Base-by-base conservation (phyloP, 2,329 filamentous ascomycete genomes). In the Penicillium rolfsii region DNA sequence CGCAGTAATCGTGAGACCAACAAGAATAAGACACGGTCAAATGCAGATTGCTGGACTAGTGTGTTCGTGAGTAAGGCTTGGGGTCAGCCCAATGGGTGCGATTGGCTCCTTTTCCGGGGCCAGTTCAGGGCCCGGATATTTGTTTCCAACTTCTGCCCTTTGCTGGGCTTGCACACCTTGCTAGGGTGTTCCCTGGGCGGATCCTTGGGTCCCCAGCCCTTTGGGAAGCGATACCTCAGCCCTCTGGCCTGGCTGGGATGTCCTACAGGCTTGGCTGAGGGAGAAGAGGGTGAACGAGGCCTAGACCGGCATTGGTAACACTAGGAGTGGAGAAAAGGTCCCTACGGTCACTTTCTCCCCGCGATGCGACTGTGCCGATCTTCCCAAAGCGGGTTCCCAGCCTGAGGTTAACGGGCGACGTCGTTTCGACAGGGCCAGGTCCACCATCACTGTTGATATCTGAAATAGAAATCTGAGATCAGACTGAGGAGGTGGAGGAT, bases 301-400 rank as follows among this genome's bases (percentile, higher is more conserved):
- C 64, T 64, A 66, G 64, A 66, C 57, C 62, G 38, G 40, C 8
- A 26, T 24, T 43, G 38, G 52, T 45, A 38, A 49, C 43, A 45
- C 22, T 30, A 19, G 28, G 35, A 49, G 62, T 58, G 59, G 61
- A 55, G 61, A 49, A 57, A 57, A 22, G n/a, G 41, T 56, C 40
- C 30, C 46, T 55, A 43, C 22, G 19, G 40, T 12, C 38, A 55
- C 33, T 35, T 7, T 30, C n/a, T 57, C 55, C 62, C 62, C 59
- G 40, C 62, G 62, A 66, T 62, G 58, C 45, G 64, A 66, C 64
- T 62, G 49, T 49, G 53, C 38, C 57, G 62, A 64, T 52, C 61
- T 60, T 56, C 54, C 63, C 35, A 43, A 61, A 36, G 49, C 60
- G 55, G 55, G 38, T 33, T 36, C n/a, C 22, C 35, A 36, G 14